Base-by-base conservation (phyloP, 306 rosid species). In the Corylus avellana region DNA sequence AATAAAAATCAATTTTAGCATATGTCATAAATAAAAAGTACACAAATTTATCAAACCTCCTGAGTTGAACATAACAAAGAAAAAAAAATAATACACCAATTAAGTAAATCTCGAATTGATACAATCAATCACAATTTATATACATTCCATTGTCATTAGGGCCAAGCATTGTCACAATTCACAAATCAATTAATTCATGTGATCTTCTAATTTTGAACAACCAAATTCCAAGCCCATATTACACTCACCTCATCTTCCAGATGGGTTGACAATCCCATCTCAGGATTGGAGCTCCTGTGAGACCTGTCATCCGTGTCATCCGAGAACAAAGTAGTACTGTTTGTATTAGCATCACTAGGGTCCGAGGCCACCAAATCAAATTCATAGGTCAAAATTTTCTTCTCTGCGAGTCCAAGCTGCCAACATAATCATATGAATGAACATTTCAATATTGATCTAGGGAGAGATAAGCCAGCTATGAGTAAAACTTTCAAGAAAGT, bases 351-450 rank as follows among this genome's bases (percentile, higher is more conserved):
- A 80, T 93, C 94, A 76, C 98, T 96, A 46, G 98, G 98, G 74
- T 96, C 99, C 44, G 98, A 96, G 13, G 78, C 91, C 73, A 88
- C 92, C 72, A 82, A 72, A 79, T 96, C 99, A 75, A 96, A 82
- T 54, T 94, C 98, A 78, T 87, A 93, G 84, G 57, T 90, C 85
- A 88, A 78, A 79, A 96, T 80, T 82, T 87, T 96, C 86, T 96
- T 96, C 92, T 96, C 98, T 22, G 84, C 88, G 49, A 96, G 94
- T 74, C 99, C 99, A 89, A 96, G 99, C 99, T 96, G 98, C 84
- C 84, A 88, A 50, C 72, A 82, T 55, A 82, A 69, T 79, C 39
- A 69, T 51, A 22, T 7, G 53, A 51, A 37, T 51, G 11, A 48
- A 17, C 12, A 72, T 73, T 17, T 73, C 77, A 73, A 54, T 35